Percentiles rank a stretch among this genome's conserved stretches.
phyloP scores from a whole-genome alignment of 805 yeast genomes.

The Maudiozyma bulderi region DNA sequence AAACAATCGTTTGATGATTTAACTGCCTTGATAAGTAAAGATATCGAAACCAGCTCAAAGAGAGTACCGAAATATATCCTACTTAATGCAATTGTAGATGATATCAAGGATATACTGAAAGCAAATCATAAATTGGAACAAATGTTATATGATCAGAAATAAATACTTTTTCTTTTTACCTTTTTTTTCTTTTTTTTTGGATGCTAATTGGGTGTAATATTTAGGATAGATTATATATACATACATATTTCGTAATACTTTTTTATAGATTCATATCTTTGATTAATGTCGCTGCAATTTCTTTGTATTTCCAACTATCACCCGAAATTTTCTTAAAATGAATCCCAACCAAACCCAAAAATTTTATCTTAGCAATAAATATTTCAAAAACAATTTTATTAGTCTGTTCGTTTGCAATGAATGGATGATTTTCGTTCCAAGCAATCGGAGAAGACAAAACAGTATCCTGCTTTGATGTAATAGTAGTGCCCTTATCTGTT shows the following conservation, averaged over 20 bases:
- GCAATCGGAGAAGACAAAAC: not conserved
- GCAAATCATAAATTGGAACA: slow-evolving; percentile 24
- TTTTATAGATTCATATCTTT: slow-evolving; percentile 15
- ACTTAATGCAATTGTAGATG: slow-evolving; percentile 24
- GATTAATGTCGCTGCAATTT: slow-evolving; percentile 77
- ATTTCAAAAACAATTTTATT: slow-evolving; percentile 70
- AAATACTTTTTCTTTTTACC: not conserved
- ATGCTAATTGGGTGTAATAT: not conserved
- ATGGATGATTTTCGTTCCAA: not conserved
- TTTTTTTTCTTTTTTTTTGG: no score
- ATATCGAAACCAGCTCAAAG: slow-evolving; percentile 10
- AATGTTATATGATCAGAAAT: slow-evolving; percentile 2
- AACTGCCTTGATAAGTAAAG: slow-evolving; percentile 13
- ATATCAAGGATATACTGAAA: slow-evolving; percentile 17
- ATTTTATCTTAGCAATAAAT: slow-evolving; percentile 83
- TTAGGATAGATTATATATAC: not conserved
- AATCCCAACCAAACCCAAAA: slow-evolving; percentile 83
- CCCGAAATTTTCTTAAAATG: slow-evolving; percentile 91
- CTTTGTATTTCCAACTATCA: slow-evolving; percentile 91
- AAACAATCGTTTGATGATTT: slow-evolving; percentile 24
- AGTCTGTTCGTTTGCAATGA: slow-evolving; percentile 36
- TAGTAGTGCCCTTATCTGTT: not conserved
- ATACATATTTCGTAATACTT: not conserved
- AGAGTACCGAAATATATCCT: slow-evolving; percentile 27
- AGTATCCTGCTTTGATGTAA: not conserved